Evolutionary conservation across 345 rosid genomes (phyloP).

Genomic region (Litchi chinensis): DNA sequence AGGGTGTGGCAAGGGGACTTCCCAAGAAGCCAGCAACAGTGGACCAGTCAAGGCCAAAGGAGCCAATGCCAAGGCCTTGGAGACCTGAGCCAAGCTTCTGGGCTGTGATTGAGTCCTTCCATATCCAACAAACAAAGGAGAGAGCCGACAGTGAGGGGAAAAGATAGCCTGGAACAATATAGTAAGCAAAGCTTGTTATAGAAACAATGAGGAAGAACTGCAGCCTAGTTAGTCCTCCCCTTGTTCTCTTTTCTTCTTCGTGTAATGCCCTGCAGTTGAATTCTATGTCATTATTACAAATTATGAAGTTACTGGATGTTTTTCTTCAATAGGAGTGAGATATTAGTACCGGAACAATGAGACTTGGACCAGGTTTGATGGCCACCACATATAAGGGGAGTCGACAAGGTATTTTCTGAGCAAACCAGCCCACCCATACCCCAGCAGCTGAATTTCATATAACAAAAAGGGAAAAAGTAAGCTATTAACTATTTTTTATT

Average conservation of each 20-base stretch:
- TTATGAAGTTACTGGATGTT: background rate
- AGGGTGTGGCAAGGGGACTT: slow-evolving; percentile 31
- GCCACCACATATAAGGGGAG: slow-evolving; percentile 61
- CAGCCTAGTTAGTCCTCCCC: slow-evolving; percentile 45
- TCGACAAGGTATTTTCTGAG: slow-evolving; percentile 51
- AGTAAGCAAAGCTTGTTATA: slow-evolving; percentile 49
- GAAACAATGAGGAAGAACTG: slow-evolving; percentile 52
- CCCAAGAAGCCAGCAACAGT: slow-evolving; percentile 6
- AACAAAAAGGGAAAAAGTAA: background rate
- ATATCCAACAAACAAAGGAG: slow-evolving; percentile 40
- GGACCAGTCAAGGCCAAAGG: slow-evolving; percentile 2
- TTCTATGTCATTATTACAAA: background rate
- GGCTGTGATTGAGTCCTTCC: background rate
- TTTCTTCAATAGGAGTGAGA: background rate
- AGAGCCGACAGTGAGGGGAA: slow-evolving; percentile 46
- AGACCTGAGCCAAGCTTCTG: slow-evolving; percentile 4
- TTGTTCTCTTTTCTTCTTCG: slow-evolving; percentile 41
- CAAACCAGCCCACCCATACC: slow-evolving; percentile 55
- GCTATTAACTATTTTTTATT: background rate
- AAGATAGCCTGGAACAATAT: slow-evolving; percentile 47
- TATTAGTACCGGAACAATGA: slow-evolving; percentile 45
- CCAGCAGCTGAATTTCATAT: slow-evolving; percentile 26
- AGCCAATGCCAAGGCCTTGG: slow-evolving; percentile 8
- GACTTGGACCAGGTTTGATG: slow-evolving; percentile 53
- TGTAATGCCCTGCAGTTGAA: slow-evolving; percentile 42